These are phyloP conservation scores for Fusarium avenaceum DNA, from an alignment of 2,329 filamentous ascomycete species.

Conservation along the genomic window DNA sequence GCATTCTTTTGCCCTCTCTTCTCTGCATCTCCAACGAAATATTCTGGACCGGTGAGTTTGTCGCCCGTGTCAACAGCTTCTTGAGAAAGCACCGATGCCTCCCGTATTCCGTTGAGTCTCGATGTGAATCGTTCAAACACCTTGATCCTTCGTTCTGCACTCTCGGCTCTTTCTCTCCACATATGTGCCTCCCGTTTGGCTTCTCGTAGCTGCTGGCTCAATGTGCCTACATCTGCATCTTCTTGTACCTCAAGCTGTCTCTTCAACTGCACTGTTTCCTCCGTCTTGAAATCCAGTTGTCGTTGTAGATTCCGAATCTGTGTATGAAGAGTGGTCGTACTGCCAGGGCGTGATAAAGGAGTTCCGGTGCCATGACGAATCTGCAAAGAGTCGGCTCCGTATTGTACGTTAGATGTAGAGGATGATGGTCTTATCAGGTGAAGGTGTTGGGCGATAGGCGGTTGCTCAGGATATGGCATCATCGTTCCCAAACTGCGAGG, in stretches of 20 bases:
- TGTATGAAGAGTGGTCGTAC: slow-evolving; percentile 58
- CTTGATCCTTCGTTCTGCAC: slow-evolving; percentile 66
- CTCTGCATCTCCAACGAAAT: background rate
- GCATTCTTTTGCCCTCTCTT: background rate
- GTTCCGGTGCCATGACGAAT: slow-evolving; percentile 10
- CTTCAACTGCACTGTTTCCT: slow-evolving; percentile 61
- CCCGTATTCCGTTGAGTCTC: slow-evolving; percentile 52
- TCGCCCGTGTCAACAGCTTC: background rate
- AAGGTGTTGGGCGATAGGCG: slow-evolving; percentile 57
- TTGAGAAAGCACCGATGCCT: slow-evolving; percentile 21
- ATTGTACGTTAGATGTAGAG: slow-evolving; percentile 43
- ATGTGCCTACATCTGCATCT: slow-evolving; percentile 59
- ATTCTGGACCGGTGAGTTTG: background rate
- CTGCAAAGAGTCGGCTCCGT: background rate
- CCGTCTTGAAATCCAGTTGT: slow-evolving; percentile 60
- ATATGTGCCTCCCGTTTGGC: slow-evolving; percentile 52
- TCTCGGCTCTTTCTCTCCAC: slow-evolving; percentile 69
- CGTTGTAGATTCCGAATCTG: slow-evolving; percentile 65
- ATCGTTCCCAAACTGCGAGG: slow-evolving; percentile 57
- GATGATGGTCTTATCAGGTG: slow-evolving; percentile 53
- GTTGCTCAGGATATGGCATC: slow-evolving; percentile 54
- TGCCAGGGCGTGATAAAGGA: slow-evolving; percentile 44
- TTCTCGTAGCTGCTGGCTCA: slow-evolving; percentile 63
- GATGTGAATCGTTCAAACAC: slow-evolving; percentile 61
- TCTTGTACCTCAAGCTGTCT: slow-evolving; percentile 62